Evolutionary conservation across 805 yeast species (phyloP).

Genomic region (Barnettozyma salicaria): DNA sequence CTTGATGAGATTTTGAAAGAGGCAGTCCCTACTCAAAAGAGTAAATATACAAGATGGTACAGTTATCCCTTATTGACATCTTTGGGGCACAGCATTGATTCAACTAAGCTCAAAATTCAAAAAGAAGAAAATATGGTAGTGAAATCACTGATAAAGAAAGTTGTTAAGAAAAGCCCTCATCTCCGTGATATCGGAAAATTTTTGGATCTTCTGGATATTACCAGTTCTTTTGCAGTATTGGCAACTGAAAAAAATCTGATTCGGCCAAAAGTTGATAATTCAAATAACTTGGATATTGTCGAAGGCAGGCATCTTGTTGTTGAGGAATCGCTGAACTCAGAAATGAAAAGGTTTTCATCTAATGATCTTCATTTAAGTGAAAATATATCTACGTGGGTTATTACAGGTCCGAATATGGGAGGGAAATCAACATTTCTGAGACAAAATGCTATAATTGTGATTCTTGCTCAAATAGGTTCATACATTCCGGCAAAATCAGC

Average conservation of each 20-base stretch:
- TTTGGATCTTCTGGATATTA: conserved; percentile 65
- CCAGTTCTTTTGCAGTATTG: conserved; percentile 64
- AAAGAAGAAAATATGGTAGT: conserved; percentile 52
- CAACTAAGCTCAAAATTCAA: conserved; percentile 41
- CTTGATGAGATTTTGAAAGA: conserved; percentile 11
- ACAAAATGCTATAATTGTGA: conserved; percentile 80
- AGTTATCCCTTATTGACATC: conserved; percentile 44
- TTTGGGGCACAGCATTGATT: conserved; percentile 44
- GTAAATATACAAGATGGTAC: conserved; percentile 41
- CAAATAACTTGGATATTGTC: conserved; percentile 41
- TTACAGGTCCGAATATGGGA: conserved; percentile 97
- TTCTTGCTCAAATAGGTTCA: conserved; percentile 85
- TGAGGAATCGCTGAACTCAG: conserved; percentile 52
- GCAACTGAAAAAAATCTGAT: conserved; percentile 64
- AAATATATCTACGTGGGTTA: conserved; percentile 56
- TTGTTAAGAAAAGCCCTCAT: conserved; percentile 38
- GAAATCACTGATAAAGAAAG: conserved; percentile 38
- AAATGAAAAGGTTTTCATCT: conserved; percentile 53
- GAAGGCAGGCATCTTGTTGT: conserved; percentile 85
- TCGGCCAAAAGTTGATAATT: conserved; percentile 55
- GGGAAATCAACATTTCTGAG: conserved; percentile 92
- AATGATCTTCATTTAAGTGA: conserved; percentile 68
- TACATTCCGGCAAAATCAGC: conserved; percentile 80
- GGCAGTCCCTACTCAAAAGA: conserved; percentile 32
- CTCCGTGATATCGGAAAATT: conserved; percentile 46